A percentile compares a stretch with the other conserved stretches of the same genome.
phyloP scores from a whole-genome alignment of 371 early-diverging fungal genomes.

The Mucor racemosus region DNA sequence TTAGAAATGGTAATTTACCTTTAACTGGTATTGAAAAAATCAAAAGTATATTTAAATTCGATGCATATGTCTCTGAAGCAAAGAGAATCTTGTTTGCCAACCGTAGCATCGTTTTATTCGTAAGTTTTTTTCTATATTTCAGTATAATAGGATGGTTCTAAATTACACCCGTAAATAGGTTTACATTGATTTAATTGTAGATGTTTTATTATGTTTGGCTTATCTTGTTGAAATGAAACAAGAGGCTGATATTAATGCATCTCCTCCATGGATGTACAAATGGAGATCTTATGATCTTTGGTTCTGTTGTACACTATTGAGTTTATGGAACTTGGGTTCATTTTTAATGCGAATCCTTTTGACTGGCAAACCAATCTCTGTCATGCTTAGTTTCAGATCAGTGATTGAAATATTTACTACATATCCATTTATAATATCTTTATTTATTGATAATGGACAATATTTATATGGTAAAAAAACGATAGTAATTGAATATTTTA shows the following conservation, averaged over 20 bases:
- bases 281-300: constrained; percentile 60
- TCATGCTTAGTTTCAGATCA: constrained; percentile 54
- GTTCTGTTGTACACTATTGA: constrained; percentile 52
- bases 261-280: constrained; percentile 67
- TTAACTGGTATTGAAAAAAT: constrained; percentile 8
- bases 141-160: neutral
- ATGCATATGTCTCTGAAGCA: constrained; percentile 17
- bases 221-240: constrained; percentile 72
- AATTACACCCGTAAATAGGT: constrained; percentile 35
- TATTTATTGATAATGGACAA: constrained; percentile 56
- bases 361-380: constrained; percentile 35
- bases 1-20: constrained; percentile 18
- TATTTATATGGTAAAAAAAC: constrained; percentile 50
- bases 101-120: constrained; percentile 35
- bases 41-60: constrained; percentile 14
- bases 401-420: constrained; percentile 61
- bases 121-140: constrained; percentile 16
- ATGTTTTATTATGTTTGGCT: constrained; percentile 65
- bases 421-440: constrained; percentile 56
- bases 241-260: constrained; percentile 46
- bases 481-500: neutral
- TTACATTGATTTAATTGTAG: constrained; percentile 61
- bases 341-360: constrained; percentile 48
- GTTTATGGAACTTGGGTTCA: constrained; percentile 48
- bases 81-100: constrained; percentile 31